Evolutionary conservation across 257 asterid species (phyloP), one percentile per base, ranked within the genome.

Genomic region (Nicotiana otophora): DNA sequence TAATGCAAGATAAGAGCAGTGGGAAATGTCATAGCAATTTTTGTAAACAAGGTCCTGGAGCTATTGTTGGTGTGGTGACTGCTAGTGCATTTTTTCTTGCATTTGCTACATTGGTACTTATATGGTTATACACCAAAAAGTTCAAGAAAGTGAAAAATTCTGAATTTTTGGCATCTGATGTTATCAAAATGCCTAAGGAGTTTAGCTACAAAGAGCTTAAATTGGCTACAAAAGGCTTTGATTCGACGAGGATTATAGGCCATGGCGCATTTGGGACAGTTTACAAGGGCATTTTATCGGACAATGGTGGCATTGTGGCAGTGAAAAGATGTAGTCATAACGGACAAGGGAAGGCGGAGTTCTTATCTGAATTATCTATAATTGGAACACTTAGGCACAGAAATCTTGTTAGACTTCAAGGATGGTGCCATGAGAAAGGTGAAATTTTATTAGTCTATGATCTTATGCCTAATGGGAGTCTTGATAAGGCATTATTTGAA

Each of bases 361-460:
- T 94, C 80, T 69, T 92, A 14, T 89, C 98, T 0, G 98, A 94
- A 76, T 84, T 94, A 60, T 92, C 97, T 0, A 92, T 94, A 28
- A 94, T 92, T n/a, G 96, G 91, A 4, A 89, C 98, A 1, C 91
- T 94, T 51, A 87, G 98, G 88, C 98, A 94, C 61, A 83, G 98
- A 81, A 94, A 94, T 85, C 94, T 94, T 31, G 91, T 94, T 61
- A 85, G 89, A 81, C 91, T 94, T 30, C 97, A 91, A 83, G 98
- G 98, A 2, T 94, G 97, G 97, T 94, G 98, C 53, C 98, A 92
- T 7, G 95, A 94, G 82, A 92, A 87, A 69, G 97, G 98, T 3
- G 98, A 94, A 83, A 90, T 90, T 64, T 78, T 94, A 75, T 81
- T 94, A 48, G 92, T 94, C 7, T 94, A 94, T 23, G 98, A 94